These are phyloP conservation scores for Candida endomychidarum DNA, from an alignment of 805 yeast species.

Conservation along the genomic window DNA sequence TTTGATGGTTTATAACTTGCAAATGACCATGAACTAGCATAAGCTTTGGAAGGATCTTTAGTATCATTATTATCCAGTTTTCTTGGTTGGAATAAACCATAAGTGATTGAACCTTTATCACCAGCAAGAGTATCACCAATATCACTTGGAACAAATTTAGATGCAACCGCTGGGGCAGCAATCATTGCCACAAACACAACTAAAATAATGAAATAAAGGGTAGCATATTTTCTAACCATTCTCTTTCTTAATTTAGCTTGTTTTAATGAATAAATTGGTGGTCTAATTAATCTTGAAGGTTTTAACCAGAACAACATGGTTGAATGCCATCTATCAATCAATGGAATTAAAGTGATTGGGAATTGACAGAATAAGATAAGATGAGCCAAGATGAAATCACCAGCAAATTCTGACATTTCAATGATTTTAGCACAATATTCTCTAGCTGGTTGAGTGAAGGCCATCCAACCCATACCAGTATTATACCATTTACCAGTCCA, in stretches of 20 bases:
- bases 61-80: slow-evolving; percentile 82
- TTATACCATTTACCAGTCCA: slow-evolving; percentile 99
- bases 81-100: slow-evolving; percentile 90
- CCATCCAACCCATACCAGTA: slow-evolving; percentile 87
- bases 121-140: slow-evolving; percentile 25
- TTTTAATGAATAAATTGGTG: slow-evolving; percentile 94
- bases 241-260: slow-evolving; percentile 96
- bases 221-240: slow-evolving; percentile 92
- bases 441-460: slow-evolving; percentile 93
- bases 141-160: slow-evolving; percentile 48
- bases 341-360: slow-evolving; percentile 83
- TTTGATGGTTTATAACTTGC: slow-evolving; percentile 48
- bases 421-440: slow-evolving; percentile 92
- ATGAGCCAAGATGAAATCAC: slow-evolving; percentile 95
- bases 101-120: slow-evolving; percentile 31
- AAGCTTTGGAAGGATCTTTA: slow-evolving; percentile 44
- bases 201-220: slow-evolving; percentile 72
- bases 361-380: slow-evolving; percentile 81
- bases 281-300: slow-evolving; percentile 94
- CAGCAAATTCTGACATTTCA: slow-evolving; percentile 93
- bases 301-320: slow-evolving; percentile 98
- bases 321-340: slow-evolving; percentile 96
- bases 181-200: slow-evolving; percentile 71
- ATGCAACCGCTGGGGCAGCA: slow-evolving; percentile 90
- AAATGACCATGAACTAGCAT: slow-evolving; percentile 38